These are phyloP conservation scores for Tolypocladium ovalisporum DNA, from an alignment of 2,329 filamentous ascomycete species.

Conservation along the genomic window DNA sequence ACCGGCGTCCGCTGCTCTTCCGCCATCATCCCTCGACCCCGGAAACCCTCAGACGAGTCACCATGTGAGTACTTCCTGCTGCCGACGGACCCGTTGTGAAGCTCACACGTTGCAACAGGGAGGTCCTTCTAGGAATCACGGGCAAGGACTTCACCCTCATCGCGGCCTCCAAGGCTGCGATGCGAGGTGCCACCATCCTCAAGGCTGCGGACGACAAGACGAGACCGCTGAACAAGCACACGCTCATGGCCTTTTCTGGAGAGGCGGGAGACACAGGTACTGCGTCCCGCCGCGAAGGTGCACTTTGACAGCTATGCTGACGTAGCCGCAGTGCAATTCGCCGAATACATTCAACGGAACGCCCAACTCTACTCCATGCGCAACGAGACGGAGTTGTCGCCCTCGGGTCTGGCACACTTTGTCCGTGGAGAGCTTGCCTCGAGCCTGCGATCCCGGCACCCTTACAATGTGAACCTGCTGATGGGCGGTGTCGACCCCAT, in stretches of 20 bases:
- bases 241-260: constrained; percentile 87
- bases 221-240: constrained; percentile 81
- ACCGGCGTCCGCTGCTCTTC: not conserved
- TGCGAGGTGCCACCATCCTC: constrained; percentile 93
- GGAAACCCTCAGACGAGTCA: not conserved
- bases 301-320: constrained; percentile 8
- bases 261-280: constrained; percentile 91
- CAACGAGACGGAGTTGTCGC: constrained; percentile 85
- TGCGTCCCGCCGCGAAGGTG: constrained; percentile 6
- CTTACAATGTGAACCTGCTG: constrained; percentile 93
- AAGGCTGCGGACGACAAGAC: constrained; percentile 98
- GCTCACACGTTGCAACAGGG: constrained; percentile 45
- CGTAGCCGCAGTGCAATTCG: constrained; percentile 73
- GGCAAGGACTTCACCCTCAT: constrained; percentile 99
- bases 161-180: constrained; percentile 93
- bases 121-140: constrained; percentile 94
- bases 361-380: constrained; percentile 98
- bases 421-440: constrained; percentile 88
- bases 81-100: not conserved
- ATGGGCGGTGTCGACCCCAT: constrained; percentile 90
- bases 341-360: constrained; percentile 98
- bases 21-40: constrained; percentile 3
- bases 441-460: constrained; percentile 81
- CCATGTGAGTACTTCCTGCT: constrained; percentile 3
- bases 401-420: constrained; percentile 81